A percentile compares a stretch with the other conserved stretches of the same genome.
Evolutionary conservation across 73 alveolate species (phyloP).

Genomic region (Blepharisma stoltei): DNA sequence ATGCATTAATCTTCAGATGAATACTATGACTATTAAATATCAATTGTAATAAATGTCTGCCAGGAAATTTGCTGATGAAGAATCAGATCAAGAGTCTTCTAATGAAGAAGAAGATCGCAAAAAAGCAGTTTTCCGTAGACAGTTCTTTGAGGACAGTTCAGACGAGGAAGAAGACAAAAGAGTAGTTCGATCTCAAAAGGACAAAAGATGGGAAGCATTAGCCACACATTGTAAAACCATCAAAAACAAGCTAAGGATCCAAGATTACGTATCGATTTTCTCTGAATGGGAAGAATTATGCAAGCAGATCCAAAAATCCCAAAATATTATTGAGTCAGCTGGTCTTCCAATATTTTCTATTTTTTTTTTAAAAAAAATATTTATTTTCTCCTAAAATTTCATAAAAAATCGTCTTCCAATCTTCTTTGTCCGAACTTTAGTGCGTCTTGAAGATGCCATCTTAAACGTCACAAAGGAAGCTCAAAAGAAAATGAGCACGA

Average conservation of each 20-base stretch:
- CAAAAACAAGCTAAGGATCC: conserved; percentile 49
- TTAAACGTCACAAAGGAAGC: conserved; percentile 35
- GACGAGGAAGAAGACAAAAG: conserved; percentile 47
- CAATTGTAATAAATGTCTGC: no score
- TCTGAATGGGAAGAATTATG: conserved; percentile 48
- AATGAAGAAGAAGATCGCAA: neutral
- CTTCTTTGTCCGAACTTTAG: conserved; percentile 27
- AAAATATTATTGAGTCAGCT: neutral
- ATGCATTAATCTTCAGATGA: no score
- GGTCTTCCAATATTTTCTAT: neutral
- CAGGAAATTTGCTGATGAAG: no score
- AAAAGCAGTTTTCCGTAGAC: neutral
- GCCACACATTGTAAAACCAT: conserved; percentile 29
- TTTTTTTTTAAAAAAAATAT: no score
- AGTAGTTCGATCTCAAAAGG: conserved; percentile 34
- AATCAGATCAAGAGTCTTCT: neutral
- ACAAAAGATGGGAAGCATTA: conserved; percentile 38
- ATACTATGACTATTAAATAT: no score
- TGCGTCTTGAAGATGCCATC: conserved; percentile 40
- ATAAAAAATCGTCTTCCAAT: conserved; percentile 35
- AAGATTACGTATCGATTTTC: conserved; percentile 37
- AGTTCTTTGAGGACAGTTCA: conserved; percentile 16
- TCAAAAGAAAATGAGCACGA: conserved; percentile 44
- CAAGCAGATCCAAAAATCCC: conserved; percentile 36
- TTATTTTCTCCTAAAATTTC: neutral